A percentile compares a stretch with the other conserved stretches of the same genome.
Evolutionary conservation across 192 early-diverging fungal genomes (phyloP).

Genomic region (Podochytrium sp.): DNA sequence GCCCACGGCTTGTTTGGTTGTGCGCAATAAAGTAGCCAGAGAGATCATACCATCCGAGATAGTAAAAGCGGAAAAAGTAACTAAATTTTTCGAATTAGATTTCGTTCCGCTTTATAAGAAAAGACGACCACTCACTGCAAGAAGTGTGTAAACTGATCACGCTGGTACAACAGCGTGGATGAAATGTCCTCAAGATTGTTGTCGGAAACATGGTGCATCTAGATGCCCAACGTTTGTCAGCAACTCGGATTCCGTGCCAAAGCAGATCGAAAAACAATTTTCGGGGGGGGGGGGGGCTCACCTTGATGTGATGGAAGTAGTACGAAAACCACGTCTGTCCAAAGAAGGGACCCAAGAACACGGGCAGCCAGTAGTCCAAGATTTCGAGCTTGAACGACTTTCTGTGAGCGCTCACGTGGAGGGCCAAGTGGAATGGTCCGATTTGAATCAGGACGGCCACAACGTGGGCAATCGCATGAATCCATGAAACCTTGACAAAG

Average conservation of each 20-base stretch:
- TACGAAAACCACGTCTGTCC: constrained; percentile 45
- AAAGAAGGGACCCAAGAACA: constrained; percentile 38
- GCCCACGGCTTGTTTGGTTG: constrained; percentile 14
- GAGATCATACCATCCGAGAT: constrained; percentile 34
- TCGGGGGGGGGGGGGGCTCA: too few species aligned
- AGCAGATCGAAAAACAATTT: too few species aligned
- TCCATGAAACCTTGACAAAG: constrained; percentile 31
- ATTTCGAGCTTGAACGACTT: not conserved
- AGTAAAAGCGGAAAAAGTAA: constrained; percentile 48
- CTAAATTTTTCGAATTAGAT: not conserved
- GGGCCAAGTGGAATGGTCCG: constrained; percentile 36
- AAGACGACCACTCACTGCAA: constrained; percentile 26
- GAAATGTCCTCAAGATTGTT: constrained; percentile 41
- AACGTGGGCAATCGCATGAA: constrained; percentile 37
- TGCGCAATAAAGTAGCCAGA: constrained; percentile 38
- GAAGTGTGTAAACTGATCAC: constrained; percentile 44
- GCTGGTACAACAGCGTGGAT: constrained; percentile 44
- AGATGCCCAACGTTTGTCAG: not conserved
- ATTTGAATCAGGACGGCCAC: constrained; percentile 17
- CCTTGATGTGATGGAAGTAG: constrained; percentile 50
- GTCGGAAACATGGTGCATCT: constrained; percentile 51
- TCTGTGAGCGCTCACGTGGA: constrained; percentile 41
- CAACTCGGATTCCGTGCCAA: too few species aligned
- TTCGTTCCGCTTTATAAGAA: not conserved
- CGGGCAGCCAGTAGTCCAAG: constrained; percentile 29